phyloP scores from a whole-genome alignment of 495 filamentous ascomycete species.

The Podospora bellae-mahoneyi region DNA sequence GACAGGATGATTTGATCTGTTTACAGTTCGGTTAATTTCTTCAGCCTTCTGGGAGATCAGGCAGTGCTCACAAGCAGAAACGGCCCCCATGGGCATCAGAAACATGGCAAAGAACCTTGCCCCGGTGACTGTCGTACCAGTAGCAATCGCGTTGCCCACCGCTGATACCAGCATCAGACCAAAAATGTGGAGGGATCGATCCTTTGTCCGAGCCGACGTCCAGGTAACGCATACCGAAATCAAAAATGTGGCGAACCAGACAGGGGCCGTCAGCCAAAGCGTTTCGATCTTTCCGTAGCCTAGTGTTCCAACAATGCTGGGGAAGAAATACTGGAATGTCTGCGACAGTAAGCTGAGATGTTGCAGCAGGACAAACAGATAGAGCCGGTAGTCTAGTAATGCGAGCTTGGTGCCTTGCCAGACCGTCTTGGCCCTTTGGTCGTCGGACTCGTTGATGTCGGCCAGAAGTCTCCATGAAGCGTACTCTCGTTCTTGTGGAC shows the following conservation, averaged over 20 bases:
- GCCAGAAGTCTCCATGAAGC: constrained; percentile 41
- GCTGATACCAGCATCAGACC: constrained; percentile 45
- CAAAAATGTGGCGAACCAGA: constrained; percentile 41
- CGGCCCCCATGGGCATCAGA: constrained; percentile 49
- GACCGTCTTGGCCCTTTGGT: constrained; percentile 26
- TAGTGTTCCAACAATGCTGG: constrained; percentile 51
- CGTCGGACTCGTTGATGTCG: constrained; percentile 42
- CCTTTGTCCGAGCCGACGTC: constrained; percentile 39
- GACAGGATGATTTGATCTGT: constrained; percentile 47
- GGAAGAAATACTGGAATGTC: constrained; percentile 53
- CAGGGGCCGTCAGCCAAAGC: constrained; percentile 51
- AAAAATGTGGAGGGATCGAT: constrained; percentile 45
- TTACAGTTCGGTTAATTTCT: background rate
- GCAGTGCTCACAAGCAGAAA: constrained; percentile 37
- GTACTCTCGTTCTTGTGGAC: constrained; percentile 39
- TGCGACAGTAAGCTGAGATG: constrained; percentile 41
- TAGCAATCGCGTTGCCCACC: constrained; percentile 49
- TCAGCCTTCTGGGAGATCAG: background rate
- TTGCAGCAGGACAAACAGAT: constrained; percentile 47
- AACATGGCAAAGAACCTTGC: constrained; percentile 52
- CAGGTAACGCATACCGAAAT: constrained; percentile 39
- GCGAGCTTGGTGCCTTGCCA: constrained; percentile 41
- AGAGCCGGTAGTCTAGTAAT: constrained; percentile 41
- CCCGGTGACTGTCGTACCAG: constrained; percentile 42
- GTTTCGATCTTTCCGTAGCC: constrained; percentile 51